A percentile compares a stretch with the other conserved stretches of the same genome.
phyloP scores from a whole-genome alignment of 257 asterid genomes.

The Scutellaria baicalensis region DNA sequence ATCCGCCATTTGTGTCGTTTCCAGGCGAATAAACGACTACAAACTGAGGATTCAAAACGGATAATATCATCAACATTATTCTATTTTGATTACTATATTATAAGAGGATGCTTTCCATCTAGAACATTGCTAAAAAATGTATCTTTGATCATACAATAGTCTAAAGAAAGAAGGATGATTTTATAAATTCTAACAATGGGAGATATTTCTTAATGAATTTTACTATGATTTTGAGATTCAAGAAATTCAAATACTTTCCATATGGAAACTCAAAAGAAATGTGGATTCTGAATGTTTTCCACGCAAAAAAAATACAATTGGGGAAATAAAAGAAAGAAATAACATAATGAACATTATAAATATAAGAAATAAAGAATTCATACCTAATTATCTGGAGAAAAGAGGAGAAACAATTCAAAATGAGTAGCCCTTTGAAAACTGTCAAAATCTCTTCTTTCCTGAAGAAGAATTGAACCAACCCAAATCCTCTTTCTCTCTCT shows the following conservation, averaged over 20 bases:
- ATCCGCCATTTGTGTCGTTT: constrained; percentile 39
- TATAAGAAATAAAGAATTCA: not conserved
- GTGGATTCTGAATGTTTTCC: not conserved
- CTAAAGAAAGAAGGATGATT: no score
- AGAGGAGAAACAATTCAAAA: not conserved
- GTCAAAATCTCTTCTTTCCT: not conserved
- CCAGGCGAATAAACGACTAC: not conserved
- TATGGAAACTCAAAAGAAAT: not conserved
- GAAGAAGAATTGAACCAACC: constrained; percentile 6
- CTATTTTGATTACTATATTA: no score
- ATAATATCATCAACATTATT: not conserved
- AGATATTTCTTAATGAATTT: not conserved
- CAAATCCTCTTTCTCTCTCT: not conserved
- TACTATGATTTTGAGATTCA: not conserved
- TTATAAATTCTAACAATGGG: not conserved
- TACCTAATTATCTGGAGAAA: constrained; percentile 21
- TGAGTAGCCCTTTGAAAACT: not conserved
- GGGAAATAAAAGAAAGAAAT: not conserved
- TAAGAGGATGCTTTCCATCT: no score
- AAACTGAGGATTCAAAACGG: not conserved
- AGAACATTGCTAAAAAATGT: no score
- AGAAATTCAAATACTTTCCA: not conserved
- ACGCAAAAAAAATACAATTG: not conserved
- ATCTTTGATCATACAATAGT: no score
- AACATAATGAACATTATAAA: not conserved